Percentiles rank a stretch among this genome's conserved stretches.
Evolutionary conservation across 163 green algal species (phyloP).

Genomic region (Scenedesmus sp.): DNA sequence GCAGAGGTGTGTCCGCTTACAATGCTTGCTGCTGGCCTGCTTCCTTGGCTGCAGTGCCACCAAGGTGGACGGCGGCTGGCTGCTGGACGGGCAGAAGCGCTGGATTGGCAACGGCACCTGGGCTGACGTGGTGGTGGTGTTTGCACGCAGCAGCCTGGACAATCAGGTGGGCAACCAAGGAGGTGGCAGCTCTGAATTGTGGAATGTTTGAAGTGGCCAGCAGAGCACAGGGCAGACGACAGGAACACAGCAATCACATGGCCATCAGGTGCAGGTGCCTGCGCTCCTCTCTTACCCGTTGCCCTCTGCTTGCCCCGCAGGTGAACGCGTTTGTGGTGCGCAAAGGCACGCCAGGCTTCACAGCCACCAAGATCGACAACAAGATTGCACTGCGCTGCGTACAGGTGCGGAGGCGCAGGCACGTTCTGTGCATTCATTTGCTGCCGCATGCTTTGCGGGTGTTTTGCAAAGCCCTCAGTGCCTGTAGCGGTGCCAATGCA

Average conservation of each 20-base stretch:
- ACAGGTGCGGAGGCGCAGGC: not conserved
- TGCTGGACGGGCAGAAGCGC: constrained; percentile 93
- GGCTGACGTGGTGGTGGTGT: constrained; percentile 90
- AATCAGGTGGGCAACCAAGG: constrained; percentile 60
- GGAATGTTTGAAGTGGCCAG: too few relatives aligned
- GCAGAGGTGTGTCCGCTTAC: not conserved
- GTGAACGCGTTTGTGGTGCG: constrained; percentile 94
- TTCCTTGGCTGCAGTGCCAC: constrained; percentile 74
- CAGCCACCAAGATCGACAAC: constrained; percentile 93
- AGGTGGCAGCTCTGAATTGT: too few relatives aligned
- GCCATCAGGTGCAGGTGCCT: not conserved
- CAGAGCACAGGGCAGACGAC: too few relatives aligned
- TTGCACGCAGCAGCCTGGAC: constrained; percentile 86
- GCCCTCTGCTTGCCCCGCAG: constrained; percentile 57
- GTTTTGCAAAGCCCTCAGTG: too few relatives aligned
- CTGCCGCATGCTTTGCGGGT: too few relatives aligned
- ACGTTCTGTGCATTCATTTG: not conserved
- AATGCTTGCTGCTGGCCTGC: not conserved
- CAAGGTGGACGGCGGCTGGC: constrained; percentile 86
- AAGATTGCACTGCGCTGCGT: constrained; percentile 97
- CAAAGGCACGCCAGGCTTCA: constrained; percentile 90
- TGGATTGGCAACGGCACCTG: constrained; percentile 96
- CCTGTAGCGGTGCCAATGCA: not conserved
- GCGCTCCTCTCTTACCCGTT: not conserved
- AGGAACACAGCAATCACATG: too few relatives aligned